Percentiles rank a stretch among this genome's conserved stretches.
phyloP scores from a whole-genome alignment of 108 stramenopile genomes.

The Fistulifera pelliculosa region DNA sequence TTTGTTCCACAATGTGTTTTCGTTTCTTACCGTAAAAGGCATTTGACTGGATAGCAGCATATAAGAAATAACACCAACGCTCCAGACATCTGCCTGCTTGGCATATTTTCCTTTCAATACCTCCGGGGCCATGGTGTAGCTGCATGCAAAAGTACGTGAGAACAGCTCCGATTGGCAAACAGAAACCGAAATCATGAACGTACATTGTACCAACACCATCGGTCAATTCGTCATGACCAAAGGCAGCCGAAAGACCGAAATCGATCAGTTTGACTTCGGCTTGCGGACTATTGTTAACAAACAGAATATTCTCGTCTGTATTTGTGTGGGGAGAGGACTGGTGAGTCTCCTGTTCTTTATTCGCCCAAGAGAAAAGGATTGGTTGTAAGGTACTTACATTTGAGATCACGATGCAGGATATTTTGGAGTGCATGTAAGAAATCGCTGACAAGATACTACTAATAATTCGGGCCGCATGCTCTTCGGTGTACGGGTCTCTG shows the following conservation, averaged over 20 bases:
- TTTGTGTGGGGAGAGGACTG: no score
- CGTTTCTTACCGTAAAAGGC: conserved; percentile 59
- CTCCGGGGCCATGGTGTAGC: conserved; percentile 81
- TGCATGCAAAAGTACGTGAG: not conserved
- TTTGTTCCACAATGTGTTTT: conserved; percentile 30
- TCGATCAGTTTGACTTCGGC: conserved; percentile 77
- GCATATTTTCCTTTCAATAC: conserved; percentile 71
- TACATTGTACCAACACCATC: conserved; percentile 74
- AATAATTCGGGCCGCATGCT: conserved; percentile 43
- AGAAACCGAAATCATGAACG: not conserved
- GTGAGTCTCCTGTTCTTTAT: no score
- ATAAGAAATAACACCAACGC: conserved; percentile 61
- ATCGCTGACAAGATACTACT: conserved; percentile 41
- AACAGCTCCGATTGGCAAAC: not conserved
- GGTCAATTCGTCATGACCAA: not conserved
- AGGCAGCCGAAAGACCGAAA: conserved; percentile 51
- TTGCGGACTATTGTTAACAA: conserved; percentile 23
- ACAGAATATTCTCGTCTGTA: conserved; percentile 18
- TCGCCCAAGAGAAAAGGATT: no score
- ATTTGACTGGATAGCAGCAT: conserved; percentile 65
- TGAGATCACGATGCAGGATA: conserved; percentile 85
- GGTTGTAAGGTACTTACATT: no score
- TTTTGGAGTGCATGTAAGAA: conserved; percentile 73
- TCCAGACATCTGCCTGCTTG: conserved; percentile 74
- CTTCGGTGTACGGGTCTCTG: conserved; percentile 76